These are phyloP conservation scores for Chaetomiaceae sp. DNA, from an alignment of 2,329 filamentous ascomycete species.

Conservation along the genomic window DNA sequence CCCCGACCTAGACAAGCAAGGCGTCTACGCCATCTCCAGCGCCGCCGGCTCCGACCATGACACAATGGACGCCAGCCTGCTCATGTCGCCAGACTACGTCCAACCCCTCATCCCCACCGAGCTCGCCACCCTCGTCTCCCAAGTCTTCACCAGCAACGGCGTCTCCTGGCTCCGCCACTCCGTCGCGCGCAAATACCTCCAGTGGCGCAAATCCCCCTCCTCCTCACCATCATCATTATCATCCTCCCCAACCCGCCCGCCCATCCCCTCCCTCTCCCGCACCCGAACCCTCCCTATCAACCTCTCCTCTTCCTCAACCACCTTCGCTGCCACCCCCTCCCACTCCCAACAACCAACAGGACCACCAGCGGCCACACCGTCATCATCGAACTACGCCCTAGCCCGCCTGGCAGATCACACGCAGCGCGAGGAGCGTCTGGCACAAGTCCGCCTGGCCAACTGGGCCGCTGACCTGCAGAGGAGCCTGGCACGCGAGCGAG, in stretches of 20 bases:
- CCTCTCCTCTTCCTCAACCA: background rate
- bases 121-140: conserved; percentile 61
- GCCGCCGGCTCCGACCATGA: conserved; percentile 66
- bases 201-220: conserved; percentile 51
- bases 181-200: conserved; percentile 74
- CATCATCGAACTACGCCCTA: conserved; percentile 43
- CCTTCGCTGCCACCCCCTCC: background rate
- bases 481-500: conserved; percentile 68
- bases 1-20: conserved; percentile 22
- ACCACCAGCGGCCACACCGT: conserved; percentile 18
- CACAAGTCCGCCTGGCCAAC: conserved; percentile 63
- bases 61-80: conserved; percentile 82
- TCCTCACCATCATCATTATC: conserved; percentile 23
- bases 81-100: conserved; percentile 90
- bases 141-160: conserved; percentile 72
- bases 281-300: background rate
- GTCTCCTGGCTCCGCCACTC: conserved; percentile 77
- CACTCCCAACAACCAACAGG: conserved; percentile 1
- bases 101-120: conserved; percentile 76
- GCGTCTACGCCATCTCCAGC: conserved; percentile 74
- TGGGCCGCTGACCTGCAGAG: conserved; percentile 80
- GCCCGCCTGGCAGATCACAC: conserved; percentile 50
- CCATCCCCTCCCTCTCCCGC: background rate
- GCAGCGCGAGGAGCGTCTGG: conserved; percentile 32
- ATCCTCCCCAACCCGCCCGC: conserved; percentile 18